phyloP scores from a whole-genome alignment of 2,329 filamentous ascomycete genomes.

The Scopulariopsis brevicaulis region DNA sequence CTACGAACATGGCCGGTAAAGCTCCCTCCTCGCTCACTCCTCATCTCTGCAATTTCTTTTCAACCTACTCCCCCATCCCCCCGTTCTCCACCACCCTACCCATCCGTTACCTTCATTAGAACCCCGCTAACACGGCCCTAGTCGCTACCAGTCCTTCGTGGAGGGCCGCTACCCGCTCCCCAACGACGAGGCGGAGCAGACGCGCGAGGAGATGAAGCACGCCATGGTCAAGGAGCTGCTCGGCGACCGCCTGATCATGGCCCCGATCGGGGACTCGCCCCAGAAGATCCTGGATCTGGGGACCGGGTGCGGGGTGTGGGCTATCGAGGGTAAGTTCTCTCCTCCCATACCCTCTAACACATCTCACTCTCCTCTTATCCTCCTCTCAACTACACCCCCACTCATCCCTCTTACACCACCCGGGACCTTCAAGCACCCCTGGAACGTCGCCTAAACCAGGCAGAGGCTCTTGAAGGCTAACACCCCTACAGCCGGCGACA shows the following conservation, averaged over 20 bases:
- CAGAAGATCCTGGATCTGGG: constrained; percentile 46
- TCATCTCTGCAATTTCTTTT: background rate
- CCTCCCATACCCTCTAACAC: no score
- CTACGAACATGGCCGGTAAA: constrained; percentile 24
- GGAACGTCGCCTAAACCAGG: no score
- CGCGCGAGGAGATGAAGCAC: constrained; percentile 36
- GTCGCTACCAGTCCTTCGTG: constrained; percentile 34
- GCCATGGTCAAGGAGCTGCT: constrained; percentile 34
- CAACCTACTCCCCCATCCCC: no score
- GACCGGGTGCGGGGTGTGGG: constrained; percentile 51
- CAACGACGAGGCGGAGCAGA: constrained; percentile 39
- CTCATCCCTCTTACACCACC: no score
- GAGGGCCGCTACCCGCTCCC: constrained; percentile 36
- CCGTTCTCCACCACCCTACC: no score
- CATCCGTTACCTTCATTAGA: background rate
- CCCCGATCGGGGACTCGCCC: constrained; percentile 30
- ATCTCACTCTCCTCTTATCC: no score
- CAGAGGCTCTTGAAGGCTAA: no score
- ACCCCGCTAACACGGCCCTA: background rate
- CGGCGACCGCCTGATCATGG: constrained; percentile 25
- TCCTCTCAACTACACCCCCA: no score
- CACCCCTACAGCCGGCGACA: background rate
- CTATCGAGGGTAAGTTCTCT: constrained; percentile 21
- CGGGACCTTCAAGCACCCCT: no score
- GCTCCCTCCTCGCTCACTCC: background rate